A percentile compares a stretch with the other conserved stretches of the same genome.
Evolutionary conservation across 306 rosid genomes (phyloP).

Genomic region (Hippophae gyantsensis): DNA sequence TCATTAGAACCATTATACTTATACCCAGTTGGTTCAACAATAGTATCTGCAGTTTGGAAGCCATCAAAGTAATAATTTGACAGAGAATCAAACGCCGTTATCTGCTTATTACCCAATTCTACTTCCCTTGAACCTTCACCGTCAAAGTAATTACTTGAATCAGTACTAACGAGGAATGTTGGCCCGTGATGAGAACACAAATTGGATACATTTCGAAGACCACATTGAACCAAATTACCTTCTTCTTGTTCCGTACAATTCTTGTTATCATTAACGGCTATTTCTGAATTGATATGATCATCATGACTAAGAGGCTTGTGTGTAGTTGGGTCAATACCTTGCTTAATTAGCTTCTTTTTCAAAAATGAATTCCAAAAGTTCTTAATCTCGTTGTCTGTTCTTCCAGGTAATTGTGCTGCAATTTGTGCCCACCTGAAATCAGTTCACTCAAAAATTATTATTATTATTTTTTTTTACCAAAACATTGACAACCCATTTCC

Average conservation of each 20-base stretch:
- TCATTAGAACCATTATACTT: conserved; percentile 9
- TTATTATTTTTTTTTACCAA: neutral
- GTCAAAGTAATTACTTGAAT: conserved; percentile 35
- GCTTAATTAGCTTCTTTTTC: conserved; percentile 91
- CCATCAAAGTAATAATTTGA: conserved; percentile 34
- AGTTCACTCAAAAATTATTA: neutral
- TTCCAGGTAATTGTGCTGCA: conserved; percentile 88
- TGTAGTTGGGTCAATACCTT: conserved; percentile 85
- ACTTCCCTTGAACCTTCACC: conserved; percentile 28
- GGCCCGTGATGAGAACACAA: conserved; percentile 42
- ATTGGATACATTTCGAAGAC: conserved; percentile 15
- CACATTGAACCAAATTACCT: conserved; percentile 19
- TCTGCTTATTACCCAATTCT: conserved; percentile 25
- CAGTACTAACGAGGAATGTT: conserved; percentile 36
- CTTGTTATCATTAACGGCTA: conserved; percentile 30
- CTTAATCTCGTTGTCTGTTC: conserved; percentile 94
- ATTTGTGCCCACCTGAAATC: conserved; percentile 89
- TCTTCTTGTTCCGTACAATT: conserved; percentile 29
- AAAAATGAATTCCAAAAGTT: conserved; percentile 90
- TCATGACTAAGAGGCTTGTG: conserved; percentile 60
- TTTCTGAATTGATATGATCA: neutral
- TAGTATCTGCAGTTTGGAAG: conserved; percentile 26
- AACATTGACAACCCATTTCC: conserved; percentile 9
- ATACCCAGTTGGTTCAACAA: conserved; percentile 19
- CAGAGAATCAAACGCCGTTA: conserved; percentile 39